Evolutionary conservation across 2,329 filamentous ascomycete species (phyloP).

Genomic region (Aspergillus ochraceus): DNA sequence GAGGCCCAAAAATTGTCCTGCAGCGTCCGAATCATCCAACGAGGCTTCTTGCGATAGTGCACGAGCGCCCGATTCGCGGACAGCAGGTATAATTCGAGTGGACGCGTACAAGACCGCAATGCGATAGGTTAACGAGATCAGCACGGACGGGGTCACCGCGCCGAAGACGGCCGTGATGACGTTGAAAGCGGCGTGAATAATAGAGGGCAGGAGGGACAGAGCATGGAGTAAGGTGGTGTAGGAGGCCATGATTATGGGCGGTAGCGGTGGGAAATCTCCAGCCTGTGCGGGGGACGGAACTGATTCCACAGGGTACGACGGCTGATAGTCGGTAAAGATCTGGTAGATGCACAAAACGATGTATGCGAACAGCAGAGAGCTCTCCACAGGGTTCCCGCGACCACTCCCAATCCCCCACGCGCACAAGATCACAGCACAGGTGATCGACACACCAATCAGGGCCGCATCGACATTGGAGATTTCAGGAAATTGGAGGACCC

Average conservation of each 20-base stretch:
- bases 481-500: constrained; percentile 88
- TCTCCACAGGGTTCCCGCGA: constrained; percentile 91
- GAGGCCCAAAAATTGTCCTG: constrained; percentile 76
- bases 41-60: constrained; percentile 81
- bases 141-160: constrained; percentile 91
- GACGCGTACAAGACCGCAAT: constrained; percentile 94
- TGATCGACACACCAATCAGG: constrained; percentile 88
- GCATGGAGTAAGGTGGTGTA: constrained; percentile 89
- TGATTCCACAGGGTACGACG: constrained; percentile 65
- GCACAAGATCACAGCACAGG: constrained; percentile 87
- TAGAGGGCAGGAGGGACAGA: constrained; percentile 77
- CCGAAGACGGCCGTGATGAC: constrained; percentile 90
- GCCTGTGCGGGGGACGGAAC: constrained; percentile 56
- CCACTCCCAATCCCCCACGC: constrained; percentile 93
- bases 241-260: constrained; percentile 96
- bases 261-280: constrained; percentile 85
- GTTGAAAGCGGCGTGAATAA: constrained; percentile 78
- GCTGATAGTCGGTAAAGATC: constrained; percentile 97
- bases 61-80: constrained; percentile 80
- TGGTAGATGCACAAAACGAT: constrained; percentile 98
- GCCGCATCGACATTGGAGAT: constrained; percentile 90
- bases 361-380: constrained; percentile 92
- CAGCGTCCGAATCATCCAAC: constrained; percentile 80
- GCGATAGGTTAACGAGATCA: constrained; percentile 91
- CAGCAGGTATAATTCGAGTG: constrained; percentile 90